phyloP scores from a whole-genome alignment of 2,329 filamentous ascomycete genomes.

The Penicillium glabrum region DNA sequence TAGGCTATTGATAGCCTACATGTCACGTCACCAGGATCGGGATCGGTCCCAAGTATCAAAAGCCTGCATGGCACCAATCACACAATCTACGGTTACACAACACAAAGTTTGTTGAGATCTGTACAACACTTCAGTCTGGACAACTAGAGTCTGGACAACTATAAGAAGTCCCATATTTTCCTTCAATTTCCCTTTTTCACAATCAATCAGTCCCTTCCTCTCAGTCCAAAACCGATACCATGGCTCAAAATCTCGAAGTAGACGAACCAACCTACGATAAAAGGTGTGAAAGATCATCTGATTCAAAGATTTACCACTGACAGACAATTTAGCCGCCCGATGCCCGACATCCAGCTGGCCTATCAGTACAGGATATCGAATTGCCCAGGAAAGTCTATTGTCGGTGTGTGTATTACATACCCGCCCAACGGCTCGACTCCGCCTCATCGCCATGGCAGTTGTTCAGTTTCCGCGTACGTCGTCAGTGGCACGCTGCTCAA shows the following conservation, averaged over 20 bases:
- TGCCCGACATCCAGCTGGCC: conserved; percentile 26
- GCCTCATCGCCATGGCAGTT: conserved; percentile 49
- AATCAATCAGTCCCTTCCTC: background rate
- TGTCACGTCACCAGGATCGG: no score
- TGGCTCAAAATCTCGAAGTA: conserved; percentile 1
- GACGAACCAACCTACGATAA: conserved; percentile 24
- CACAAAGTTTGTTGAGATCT: background rate
- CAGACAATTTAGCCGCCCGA: conserved; percentile 23
- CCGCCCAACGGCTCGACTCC: conserved; percentile 44
- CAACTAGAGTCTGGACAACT: background rate
- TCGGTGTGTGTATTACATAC: conserved; percentile 40
- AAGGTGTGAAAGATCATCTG: conserved; percentile 2
- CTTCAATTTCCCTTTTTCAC: background rate
- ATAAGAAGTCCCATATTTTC: background rate
- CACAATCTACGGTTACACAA: background rate
- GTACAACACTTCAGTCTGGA: background rate
- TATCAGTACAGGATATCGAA: conserved; percentile 41
- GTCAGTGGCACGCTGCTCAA: conserved; percentile 43
- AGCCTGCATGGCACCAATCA: background rate
- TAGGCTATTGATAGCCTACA: conserved; percentile 16
- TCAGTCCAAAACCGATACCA: background rate
- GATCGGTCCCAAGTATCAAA: background rate
- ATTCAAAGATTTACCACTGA: background rate
- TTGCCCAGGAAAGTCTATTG: conserved; percentile 41
- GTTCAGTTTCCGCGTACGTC: conserved; percentile 43